Evolutionary conservation across 129 eudicot genomes (phyloP).

Genomic region (Flaveria trinervia): DNA sequence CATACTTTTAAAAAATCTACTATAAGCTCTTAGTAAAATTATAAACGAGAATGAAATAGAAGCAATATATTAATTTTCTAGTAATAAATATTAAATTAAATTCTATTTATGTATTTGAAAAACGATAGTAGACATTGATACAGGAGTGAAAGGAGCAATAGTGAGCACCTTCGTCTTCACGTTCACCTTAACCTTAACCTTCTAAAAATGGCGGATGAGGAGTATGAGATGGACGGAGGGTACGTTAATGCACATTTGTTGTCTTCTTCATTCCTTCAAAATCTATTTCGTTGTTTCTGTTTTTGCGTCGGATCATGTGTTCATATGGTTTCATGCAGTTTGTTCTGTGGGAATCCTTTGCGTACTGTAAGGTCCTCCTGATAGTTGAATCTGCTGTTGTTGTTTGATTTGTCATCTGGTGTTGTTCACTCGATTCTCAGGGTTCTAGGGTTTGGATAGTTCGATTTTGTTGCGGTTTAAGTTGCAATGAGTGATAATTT

Average conservation of each 20-base stretch:
- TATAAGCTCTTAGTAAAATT: too few relatives aligned
- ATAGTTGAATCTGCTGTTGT: background rate
- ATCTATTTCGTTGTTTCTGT: background rate
- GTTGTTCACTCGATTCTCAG: background rate
- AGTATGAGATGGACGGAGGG: conserved; percentile 79
- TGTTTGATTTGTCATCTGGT: background rate
- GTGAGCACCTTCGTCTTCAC: conserved; percentile 9
- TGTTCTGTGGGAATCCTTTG: background rate
- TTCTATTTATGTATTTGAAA: too few relatives aligned
- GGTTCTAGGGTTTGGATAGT: background rate
- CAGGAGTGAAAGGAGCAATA: too few relatives aligned
- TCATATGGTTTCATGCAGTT: background rate
- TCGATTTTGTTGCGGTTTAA: too few relatives aligned
- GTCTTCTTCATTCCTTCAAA: background rate
- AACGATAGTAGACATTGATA: too few relatives aligned
- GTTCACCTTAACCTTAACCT: background rate
- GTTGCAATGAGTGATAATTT: background rate
- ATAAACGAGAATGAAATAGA: too few relatives aligned
- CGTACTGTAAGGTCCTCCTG: background rate
- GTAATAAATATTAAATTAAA: too few relatives aligned
- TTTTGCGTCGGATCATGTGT: background rate
- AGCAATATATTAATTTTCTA: too few relatives aligned
- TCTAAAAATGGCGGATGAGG: conserved; percentile 71
- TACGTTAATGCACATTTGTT: conserved; percentile 19
- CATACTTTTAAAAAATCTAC: too few relatives aligned